Base-by-base conservation (phyloP, 2,329 filamentous ascomycete species). In the Fusarium annulatum region DNA sequence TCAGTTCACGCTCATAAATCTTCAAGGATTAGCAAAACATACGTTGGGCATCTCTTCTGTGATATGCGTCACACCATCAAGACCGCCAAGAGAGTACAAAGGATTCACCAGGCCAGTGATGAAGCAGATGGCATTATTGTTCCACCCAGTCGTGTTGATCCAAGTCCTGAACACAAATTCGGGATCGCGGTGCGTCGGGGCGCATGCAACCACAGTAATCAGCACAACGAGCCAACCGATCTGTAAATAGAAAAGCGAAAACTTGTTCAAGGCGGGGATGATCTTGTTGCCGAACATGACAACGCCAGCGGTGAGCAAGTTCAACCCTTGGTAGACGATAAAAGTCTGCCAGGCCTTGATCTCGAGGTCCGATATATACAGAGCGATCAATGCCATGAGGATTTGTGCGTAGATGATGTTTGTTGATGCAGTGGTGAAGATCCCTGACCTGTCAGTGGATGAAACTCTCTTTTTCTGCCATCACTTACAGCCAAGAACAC, bases 11-110 rank as follows among this genome's bases (percentile, higher is more conserved):
- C 2, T 28, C 5, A 5, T 2, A 0, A 2, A 4, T 5, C 1
- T 16, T 1, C 2, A 8, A 10, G 30, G 10, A n/a, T 21, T 3
- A 9, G 14, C 0, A 19, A 2, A 26, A 53, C 62, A 12, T 63
- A 67, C 64, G 12, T 67, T 67, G 3, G 64, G 64, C 64, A 67
- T 67, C 9, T 67, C 64, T 5, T 67, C 64, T 5, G 64, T 67
- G 2, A 67, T 67, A 30, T 67, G 64, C 0, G 64, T 60, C 1
- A 67, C 62, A 1, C 64, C 64, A 10, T 67, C 64, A 0, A 67
- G 52, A 11, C 64, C 64, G 2, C 64, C 64, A 11, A 67, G 64
- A 14, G 36, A 43, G 7, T 42, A 67, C 1, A 67, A 2, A 9
- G 64, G 64, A 3, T 67, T 67, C 0, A 67, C 64, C 0, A 67